Conservation (phyloP, 352 stramenopile species). For the Nothophytophthora sp. region DNA sequence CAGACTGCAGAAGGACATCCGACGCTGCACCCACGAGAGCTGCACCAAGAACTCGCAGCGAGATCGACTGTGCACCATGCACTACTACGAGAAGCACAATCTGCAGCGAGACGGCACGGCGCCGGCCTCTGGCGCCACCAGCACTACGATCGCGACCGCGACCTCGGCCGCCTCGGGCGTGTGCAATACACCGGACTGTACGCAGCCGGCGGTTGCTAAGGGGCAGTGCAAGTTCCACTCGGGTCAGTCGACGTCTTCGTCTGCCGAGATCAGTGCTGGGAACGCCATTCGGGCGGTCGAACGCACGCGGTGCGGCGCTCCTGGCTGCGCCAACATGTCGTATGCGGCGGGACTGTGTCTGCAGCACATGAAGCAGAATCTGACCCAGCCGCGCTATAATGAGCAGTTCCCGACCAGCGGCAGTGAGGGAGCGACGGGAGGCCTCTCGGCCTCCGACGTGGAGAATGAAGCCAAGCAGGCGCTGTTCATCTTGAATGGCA, state of each 20-base stretch:
- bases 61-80: slow-evolving; percentile 81
- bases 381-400: slow-evolving; percentile 10
- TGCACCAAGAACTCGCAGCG: slow-evolving; percentile 89
- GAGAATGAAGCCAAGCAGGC: slow-evolving; percentile 33
- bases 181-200: slow-evolving; percentile 30
- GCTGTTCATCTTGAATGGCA: slow-evolving; percentile 20
- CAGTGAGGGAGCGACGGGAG: background rate
- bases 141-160: slow-evolving; percentile 5
- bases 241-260: no score
- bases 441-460: slow-evolving; percentile 5
- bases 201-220: slow-evolving; percentile 6
- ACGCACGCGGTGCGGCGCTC: slow-evolving; percentile 26
- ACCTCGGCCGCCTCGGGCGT: slow-evolving; percentile 1
- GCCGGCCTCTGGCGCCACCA: background rate
- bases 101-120: slow-evolving; percentile 24
- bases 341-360: slow-evolving; percentile 55
- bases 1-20: slow-evolving; percentile 76
- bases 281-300: slow-evolving; percentile 33
- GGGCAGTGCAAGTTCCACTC: slow-evolving; percentile 39
- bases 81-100: slow-evolving; percentile 81
- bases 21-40: slow-evolving; percentile 70
- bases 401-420: slow-evolving; percentile 10
- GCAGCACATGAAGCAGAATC: slow-evolving; percentile 44
- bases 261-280: background rate
- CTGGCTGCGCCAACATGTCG: slow-evolving; percentile 42